phyloP scores from a whole-genome alignment of 73 alveolate species.

The Effrenium voratum region DNA sequence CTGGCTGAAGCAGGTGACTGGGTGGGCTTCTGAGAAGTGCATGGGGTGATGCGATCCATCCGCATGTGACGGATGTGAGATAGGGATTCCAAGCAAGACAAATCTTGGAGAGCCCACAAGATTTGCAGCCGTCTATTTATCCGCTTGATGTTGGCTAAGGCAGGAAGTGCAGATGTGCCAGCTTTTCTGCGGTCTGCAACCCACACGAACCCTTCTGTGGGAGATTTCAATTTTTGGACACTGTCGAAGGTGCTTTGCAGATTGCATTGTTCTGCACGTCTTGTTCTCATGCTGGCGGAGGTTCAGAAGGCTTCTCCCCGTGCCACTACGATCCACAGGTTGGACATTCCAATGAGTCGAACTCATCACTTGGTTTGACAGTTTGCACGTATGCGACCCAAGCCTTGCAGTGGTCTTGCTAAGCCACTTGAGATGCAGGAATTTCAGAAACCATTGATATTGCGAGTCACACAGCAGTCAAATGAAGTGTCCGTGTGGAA shows the following conservation, averaged over 20 bases:
- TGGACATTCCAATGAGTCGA: background rate
- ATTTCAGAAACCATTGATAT: background rate
- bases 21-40: background rate
- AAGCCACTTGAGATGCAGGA: background rate
- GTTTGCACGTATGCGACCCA: background rate
- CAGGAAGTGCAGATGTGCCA: constrained; percentile 90
- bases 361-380: background rate
- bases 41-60: background rate
- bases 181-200: constrained; percentile 37
- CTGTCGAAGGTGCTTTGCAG: background rate
- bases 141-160: background rate
- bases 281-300: constrained; percentile 5
- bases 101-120: background rate
- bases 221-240: background rate
- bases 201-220: background rate
- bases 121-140: background rate
- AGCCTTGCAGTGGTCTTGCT: background rate
- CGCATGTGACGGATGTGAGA: background rate
- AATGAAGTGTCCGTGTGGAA: background rate
- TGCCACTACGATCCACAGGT: constrained; percentile 93
- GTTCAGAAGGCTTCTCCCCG: constrained; percentile 76
- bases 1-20: constrained; percentile 69
- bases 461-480: background rate
- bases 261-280: background rate
- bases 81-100: background rate